Percentiles rank a stretch among this genome's conserved stretches.
Evolutionary conservation across 352 stramenopile genomes (phyloP).

Genomic region (Globisporangium mamillatum): DNA sequence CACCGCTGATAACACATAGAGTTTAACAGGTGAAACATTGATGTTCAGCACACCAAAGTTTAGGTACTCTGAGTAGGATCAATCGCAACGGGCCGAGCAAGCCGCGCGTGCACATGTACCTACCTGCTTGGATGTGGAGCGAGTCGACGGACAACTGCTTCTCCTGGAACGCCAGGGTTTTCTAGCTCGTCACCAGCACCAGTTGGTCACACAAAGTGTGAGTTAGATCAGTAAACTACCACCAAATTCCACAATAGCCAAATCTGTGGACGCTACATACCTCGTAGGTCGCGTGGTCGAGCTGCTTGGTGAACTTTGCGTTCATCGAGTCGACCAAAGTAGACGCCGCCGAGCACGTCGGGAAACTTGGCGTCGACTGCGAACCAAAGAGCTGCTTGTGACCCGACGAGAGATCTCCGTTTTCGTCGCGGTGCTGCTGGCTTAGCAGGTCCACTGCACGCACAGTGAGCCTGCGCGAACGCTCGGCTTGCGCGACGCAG

Average conservation of each 20-base stretch:
- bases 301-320: slow-evolving; percentile 38
- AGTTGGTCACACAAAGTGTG: background rate
- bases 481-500: slow-evolving; percentile 62
- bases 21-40: background rate
- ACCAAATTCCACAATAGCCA: background rate
- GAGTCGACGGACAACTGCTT: slow-evolving; percentile 35
- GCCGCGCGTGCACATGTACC: no score
- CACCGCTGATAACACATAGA: slow-evolving; percentile 19
- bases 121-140: slow-evolving; percentile 37
- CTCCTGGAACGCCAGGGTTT: slow-evolving; percentile 42
- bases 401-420: background rate
- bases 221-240: background rate
- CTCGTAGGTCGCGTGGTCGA: slow-evolving; percentile 32
- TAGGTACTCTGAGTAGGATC: no score
- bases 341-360: slow-evolving; percentile 22
- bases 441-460: slow-evolving; percentile 48
- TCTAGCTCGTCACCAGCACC: slow-evolving; percentile 12
- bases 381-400: background rate
- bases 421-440: slow-evolving; percentile 5
- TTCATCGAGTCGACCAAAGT: slow-evolving; percentile 28
- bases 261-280: slow-evolving; percentile 15
- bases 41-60: background rate
- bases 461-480: slow-evolving; percentile 54
- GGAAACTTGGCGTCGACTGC: slow-evolving; percentile 20
- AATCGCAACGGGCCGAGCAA: no score